Percentiles rank a stretch among this genome's conserved stretches.
Evolutionary conservation across 306 rosid species (phyloP).

Genomic region (Lotus japonicus): DNA sequence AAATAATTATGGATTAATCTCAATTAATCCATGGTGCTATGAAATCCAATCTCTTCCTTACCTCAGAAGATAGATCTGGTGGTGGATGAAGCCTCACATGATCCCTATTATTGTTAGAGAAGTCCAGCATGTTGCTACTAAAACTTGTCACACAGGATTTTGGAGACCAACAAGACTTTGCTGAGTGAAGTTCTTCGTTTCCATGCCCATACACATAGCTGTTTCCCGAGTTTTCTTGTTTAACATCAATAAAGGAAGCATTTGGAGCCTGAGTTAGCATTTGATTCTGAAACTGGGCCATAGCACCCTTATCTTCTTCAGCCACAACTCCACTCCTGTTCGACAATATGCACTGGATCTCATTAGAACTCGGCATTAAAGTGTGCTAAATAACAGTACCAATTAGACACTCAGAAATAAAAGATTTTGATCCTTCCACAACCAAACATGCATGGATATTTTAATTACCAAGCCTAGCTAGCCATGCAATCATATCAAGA

Average conservation of each 20-base stretch:
- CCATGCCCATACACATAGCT: slow-evolving; percentile 53
- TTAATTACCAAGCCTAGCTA: neutral
- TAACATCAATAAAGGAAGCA: slow-evolving; percentile 45
- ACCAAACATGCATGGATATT: neutral
- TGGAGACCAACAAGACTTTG: slow-evolving; percentile 51
- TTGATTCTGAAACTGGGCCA: slow-evolving; percentile 50
- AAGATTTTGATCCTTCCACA: neutral
- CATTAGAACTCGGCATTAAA: too few species aligned
- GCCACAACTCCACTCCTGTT: slow-evolving; percentile 70
- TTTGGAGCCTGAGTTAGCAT: slow-evolving; percentile 34
- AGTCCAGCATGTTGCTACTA: slow-evolving; percentile 79
- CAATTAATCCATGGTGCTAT: neutral
- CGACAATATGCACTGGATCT: too few species aligned
- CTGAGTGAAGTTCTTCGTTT: slow-evolving; percentile 41
- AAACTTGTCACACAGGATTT: slow-evolving; percentile 73
- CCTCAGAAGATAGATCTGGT: slow-evolving; percentile 82
- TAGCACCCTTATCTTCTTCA: slow-evolving; percentile 54
- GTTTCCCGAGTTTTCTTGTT: slow-evolving; percentile 50
- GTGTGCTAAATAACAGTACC: neutral
- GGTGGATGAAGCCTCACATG: slow-evolving; percentile 35
- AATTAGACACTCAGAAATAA: neutral
- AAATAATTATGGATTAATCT: neutral
- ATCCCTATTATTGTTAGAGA: slow-evolving; percentile 43
- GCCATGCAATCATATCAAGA: neutral
- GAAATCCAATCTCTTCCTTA: slow-evolving; percentile 17